Evolutionary conservation across 2,329 filamentous ascomycete species (phyloP).

Genomic region (Coccinonectria pachysandricola): DNA sequence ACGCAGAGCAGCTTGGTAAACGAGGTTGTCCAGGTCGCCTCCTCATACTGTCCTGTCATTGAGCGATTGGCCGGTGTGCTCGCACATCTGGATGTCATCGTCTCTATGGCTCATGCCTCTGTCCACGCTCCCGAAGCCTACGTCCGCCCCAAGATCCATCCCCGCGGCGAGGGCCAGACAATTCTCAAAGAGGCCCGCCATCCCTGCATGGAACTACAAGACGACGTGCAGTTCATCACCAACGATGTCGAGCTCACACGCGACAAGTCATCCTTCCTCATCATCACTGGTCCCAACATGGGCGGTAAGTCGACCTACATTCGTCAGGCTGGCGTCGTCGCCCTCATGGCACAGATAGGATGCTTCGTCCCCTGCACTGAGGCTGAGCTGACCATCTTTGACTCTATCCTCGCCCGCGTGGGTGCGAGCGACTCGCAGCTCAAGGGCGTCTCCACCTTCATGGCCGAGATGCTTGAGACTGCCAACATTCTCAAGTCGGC

Average conservation of each 20-base stretch:
- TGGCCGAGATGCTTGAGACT: constrained; percentile 99
- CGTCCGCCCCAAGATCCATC: constrained; percentile 81
- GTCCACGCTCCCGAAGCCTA: constrained; percentile 90
- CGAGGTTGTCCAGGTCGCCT: constrained; percentile 86
- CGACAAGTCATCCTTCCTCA: constrained; percentile 76
- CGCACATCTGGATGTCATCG: constrained; percentile 88
- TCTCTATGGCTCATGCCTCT: constrained; percentile 85
- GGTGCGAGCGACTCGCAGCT: constrained; percentile 94
- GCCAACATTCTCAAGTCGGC: constrained; percentile 97
- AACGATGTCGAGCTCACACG: constrained; percentile 82
- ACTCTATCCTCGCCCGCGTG: constrained; percentile 91
- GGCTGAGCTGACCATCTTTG: constrained; percentile 90
- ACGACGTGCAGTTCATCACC: constrained; percentile 96
- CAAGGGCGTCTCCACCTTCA: constrained; percentile 96
- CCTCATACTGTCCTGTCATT: constrained; percentile 87
- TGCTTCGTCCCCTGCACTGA: constrained; percentile 90
- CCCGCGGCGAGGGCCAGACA: constrained; percentile 78
- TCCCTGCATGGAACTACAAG: constrained; percentile 97
- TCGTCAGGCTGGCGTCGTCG: constrained; percentile 91
- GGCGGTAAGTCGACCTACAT: constrained; percentile 98
- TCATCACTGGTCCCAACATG: constrained; percentile 98
- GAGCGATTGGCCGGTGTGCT: constrained; percentile 82
- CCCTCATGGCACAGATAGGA: constrained; percentile 92
- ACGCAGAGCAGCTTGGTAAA: constrained; percentile 85
- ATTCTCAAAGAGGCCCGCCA: constrained; percentile 88